These are phyloP conservation scores for Candida stauntonica DNA, from an alignment of 805 yeast species.

Conservation along the genomic window DNA sequence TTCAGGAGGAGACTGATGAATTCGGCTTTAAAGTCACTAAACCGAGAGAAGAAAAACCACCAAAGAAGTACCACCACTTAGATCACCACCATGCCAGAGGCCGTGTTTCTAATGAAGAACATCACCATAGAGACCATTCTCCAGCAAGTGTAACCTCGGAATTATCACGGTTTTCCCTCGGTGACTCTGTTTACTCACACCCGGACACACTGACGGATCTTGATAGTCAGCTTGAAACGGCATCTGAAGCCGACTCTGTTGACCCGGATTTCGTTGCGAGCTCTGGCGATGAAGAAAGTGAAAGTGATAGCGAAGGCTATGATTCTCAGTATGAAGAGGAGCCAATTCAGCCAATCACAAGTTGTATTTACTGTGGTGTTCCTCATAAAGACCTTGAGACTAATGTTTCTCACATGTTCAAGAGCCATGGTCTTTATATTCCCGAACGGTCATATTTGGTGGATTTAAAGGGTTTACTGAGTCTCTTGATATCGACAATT, in stretches of 20 bases:
- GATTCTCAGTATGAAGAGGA: slow-evolving; percentile 24
- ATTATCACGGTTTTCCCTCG: slow-evolving; percentile 52
- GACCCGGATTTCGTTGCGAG: slow-evolving; percentile 29
- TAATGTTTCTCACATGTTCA: slow-evolving; percentile 73
- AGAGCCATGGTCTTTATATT: slow-evolving; percentile 75
- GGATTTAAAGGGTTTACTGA: slow-evolving; percentile 68
- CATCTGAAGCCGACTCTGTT: slow-evolving; percentile 45
- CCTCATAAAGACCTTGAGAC: slow-evolving; percentile 50
- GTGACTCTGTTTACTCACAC: slow-evolving; percentile 36
- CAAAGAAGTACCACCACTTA: slow-evolving; percentile 15
- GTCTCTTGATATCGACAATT: slow-evolving; percentile 72
- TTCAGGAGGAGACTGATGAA: slow-evolving; percentile 35
- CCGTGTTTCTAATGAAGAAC: slow-evolving; percentile 14
- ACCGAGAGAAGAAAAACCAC: slow-evolving; percentile 15
- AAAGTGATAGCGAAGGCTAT: slow-evolving; percentile 11
- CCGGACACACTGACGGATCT: slow-evolving; percentile 32
- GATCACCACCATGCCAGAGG: slow-evolving; percentile 23
- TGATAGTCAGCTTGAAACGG: slow-evolving; percentile 38
- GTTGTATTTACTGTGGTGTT: slow-evolving; percentile 56
- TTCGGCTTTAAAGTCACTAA: slow-evolving; percentile 35
- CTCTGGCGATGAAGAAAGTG: slow-evolving; percentile 28
- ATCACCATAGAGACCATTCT: slow-evolving; percentile 35
- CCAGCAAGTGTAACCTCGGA: slow-evolving; percentile 53
- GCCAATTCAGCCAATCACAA: slow-evolving; percentile 38
- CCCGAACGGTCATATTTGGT: slow-evolving; percentile 74